Evolutionary conservation across 108 stramenopile species (phyloP), one percentile per base, ranked within the genome.

Genomic region (Cyclostephanos tholiformis): DNA sequence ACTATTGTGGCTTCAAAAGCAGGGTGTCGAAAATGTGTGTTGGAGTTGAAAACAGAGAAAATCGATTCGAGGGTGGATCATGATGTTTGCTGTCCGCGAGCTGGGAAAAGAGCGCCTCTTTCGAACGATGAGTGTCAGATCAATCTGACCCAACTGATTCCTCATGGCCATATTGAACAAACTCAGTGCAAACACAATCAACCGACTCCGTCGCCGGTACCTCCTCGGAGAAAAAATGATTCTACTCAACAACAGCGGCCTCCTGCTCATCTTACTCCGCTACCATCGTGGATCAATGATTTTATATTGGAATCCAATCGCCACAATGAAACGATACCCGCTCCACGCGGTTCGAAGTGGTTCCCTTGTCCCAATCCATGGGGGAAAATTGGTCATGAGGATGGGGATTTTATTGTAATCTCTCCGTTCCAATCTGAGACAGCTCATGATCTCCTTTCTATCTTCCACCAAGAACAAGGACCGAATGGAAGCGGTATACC

Each of bases 371-470:
- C 56, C 8, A 84, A 89, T 75, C 91, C 91, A 12, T 94, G 93
- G 93, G 93, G 93, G 4, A 55, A 70, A 22, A 51, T 74, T 32
- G 89, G 88, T 6, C 68, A 82, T 52, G 41, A 58, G 32, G 85
- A 84, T 11, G 89, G 85, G 0, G 93, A 94, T 68, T 77, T 89
- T 44, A 77, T 91, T 26, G 29, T 94, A 2, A 86, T 86, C 53
- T 75, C 87, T 27, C 82, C 82, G 17, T 82, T 74, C 26, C 76
- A 77, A 43, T 73, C 79, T 55, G 80, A 39, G 52, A 67, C 46
- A 4, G 35, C n/a, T 74, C 77, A 79, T 30, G 72, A 74, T 35
- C 72, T 85, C 44, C 32, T 53, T 12, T 83, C 55, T 7, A 75
- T 16, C 51, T 76, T 35, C 65, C 78, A 64, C 52, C 76, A 39